phyloP scores from a whole-genome alignment of 768 basidiomycete genomes.

The Cantharellus cinnabarinus region DNA sequence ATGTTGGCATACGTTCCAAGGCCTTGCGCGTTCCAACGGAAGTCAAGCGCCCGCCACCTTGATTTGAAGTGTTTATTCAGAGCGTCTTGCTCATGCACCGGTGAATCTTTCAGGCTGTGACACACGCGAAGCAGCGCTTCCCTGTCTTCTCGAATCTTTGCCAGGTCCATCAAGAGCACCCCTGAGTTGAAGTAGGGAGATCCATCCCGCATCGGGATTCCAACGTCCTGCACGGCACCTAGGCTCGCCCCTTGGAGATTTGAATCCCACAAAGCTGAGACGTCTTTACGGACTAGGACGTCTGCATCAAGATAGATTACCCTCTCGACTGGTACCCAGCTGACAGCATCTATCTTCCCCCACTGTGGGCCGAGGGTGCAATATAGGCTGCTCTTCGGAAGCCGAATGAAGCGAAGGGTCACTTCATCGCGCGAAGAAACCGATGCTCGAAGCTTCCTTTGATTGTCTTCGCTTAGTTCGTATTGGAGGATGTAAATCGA shows the following conservation, averaged over 20 bases:
- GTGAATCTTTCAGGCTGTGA: conserved; percentile 14
- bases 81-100: conserved; percentile 29
- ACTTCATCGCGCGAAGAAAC: conserved; percentile 13
- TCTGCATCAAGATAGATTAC: conserved; percentile 36
- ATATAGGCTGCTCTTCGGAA: conserved; percentile 17
- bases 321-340: conserved; percentile 27
- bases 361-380: conserved; percentile 19
- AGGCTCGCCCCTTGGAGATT: conserved; percentile 24
- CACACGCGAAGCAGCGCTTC: conserved; percentile 15
- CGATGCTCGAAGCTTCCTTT: conserved; percentile 16
- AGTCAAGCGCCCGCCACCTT: conserved; percentile 23
- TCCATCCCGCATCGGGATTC: conserved; percentile 25
- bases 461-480: conserved; percentile 22
- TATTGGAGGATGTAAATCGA: conserved; percentile 32
- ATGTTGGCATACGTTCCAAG: conserved; percentile 30
- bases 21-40: conserved; percentile 37
- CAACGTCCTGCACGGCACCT: conserved; percentile 29
- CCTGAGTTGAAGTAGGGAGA: conserved; percentile 34
- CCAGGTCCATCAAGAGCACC: conserved; percentile 31
- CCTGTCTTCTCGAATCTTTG: conserved; percentile 17
- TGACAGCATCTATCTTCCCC: conserved; percentile 32
- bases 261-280: conserved; percentile 26
- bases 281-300: conserved; percentile 23
- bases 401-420: conserved; percentile 25
- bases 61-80: conserved; percentile 28